These are phyloP conservation scores for Trichoderma asperelloides DNA, from an alignment of 495 filamentous ascomycete genomes.

Conservation along the genomic window DNA sequence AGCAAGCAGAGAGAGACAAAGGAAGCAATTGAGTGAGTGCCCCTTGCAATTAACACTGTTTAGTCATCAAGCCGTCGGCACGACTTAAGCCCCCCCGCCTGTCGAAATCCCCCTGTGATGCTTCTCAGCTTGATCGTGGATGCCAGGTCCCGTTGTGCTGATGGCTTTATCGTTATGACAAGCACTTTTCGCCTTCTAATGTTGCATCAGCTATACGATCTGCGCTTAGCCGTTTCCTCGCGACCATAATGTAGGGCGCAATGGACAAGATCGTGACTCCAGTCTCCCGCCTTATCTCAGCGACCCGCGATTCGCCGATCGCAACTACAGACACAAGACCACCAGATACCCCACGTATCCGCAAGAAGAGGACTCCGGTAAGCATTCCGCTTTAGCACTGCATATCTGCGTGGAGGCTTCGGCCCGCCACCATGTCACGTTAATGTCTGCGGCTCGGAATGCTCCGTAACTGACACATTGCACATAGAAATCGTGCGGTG, in stretches of 20 bases:
- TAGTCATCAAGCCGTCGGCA: not conserved
- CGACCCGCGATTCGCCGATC: not conserved
- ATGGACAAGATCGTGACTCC: not conserved
- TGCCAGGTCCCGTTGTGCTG: not conserved
- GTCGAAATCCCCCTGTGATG: not conserved
- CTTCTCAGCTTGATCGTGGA: not conserved
- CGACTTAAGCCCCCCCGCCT: not conserved
- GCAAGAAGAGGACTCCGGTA: constrained; percentile 2
- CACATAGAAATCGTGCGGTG: not conserved
- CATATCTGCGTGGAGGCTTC: not conserved
- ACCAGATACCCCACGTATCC: not conserved
- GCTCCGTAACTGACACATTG: not conserved
- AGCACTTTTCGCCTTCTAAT: not conserved
- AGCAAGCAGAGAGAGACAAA: not conserved
- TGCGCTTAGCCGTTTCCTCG: not conserved
- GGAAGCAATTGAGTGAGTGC: not conserved
- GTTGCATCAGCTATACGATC: not conserved
- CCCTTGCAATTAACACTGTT: not conserved
- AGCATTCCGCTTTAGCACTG: not conserved
- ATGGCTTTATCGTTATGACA: not conserved
- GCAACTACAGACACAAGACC: not conserved
- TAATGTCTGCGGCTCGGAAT: not conserved
- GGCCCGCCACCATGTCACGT: not conserved
- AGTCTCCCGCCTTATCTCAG: not conserved
- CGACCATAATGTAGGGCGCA: not conserved